Evolutionary conservation across 768 basidiomycete species (phyloP), one percentile per base, ranked within the genome.

Genomic region (Melanogaster broomeanus): DNA sequence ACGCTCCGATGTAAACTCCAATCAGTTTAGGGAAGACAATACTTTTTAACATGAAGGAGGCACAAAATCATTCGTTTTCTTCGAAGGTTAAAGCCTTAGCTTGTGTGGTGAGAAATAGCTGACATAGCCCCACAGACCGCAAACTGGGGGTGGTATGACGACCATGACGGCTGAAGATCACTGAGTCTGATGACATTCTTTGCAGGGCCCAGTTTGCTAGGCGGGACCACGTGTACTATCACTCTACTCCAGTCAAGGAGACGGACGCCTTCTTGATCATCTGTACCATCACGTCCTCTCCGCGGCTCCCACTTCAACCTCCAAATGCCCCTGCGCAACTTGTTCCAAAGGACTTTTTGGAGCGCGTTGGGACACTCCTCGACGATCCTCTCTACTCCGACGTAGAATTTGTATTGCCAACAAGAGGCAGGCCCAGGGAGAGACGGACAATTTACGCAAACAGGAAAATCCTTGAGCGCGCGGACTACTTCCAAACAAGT

Each of bases 361-460:
- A 85, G 57, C 83, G 84, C 13, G 75, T 93, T n/a, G 92, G 91
- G 6, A 70, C 76, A 28, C 70, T 93, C 22, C 73, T 93, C 10
- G 85, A 93, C 59, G 88, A 93, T 60, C 87, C 87, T n/a, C 63
- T 79, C 12, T 93, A 93, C 59, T 91, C 91, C 6, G 91, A 94
- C 60, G 82, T 93, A 16, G 84, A 87, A 64, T 93, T 94, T 57
- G 72, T 92, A 18, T 71, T 93, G 27, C 87, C 88, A 0, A 70
- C 71, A 28, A 62, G 75, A 30, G 66, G 67, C 21, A 65, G 73
- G 24, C 70, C 71, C 15, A 66, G 69, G 21, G 74, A 70, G 37
- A 57, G 61, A 24, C 67, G 75, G 15, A 62, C 62, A 15, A 88
- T 94, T 56, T 88, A 81, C 64, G 91, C 90, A 1, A 81, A 83